Conservation (phyloP, 257 asterid species). For the Nicotiana sylvestris region DNA sequence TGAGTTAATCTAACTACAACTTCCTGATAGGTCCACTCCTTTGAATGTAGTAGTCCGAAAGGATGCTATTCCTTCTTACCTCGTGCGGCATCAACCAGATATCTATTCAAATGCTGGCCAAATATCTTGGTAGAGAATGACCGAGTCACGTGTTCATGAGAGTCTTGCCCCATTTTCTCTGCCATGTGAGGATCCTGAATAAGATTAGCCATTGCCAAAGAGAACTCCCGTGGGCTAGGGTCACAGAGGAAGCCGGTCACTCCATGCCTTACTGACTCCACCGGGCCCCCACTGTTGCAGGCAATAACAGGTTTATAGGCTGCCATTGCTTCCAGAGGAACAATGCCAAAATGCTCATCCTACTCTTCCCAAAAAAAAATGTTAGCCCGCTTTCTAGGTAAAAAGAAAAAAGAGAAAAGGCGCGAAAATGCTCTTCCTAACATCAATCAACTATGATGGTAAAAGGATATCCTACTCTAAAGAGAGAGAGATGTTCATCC, state of each 20-base stretch:
- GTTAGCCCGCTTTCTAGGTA: neutral
- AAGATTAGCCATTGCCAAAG: slow-evolving; percentile 74
- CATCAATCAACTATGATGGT: neutral
- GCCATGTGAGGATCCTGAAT: slow-evolving; percentile 57
- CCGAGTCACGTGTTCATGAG: slow-evolving; percentile 55
- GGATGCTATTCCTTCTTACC: slow-evolving; percentile 41
- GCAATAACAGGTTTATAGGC: slow-evolving; percentile 89
- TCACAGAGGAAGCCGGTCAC: slow-evolving; percentile 82
- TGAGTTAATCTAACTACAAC: neutral
- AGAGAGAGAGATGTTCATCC: too few relatives aligned
- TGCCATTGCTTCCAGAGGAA: slow-evolving; percentile 98
- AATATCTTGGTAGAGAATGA: slow-evolving; percentile 77
- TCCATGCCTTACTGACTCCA: slow-evolving; percentile 68
- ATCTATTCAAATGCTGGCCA: slow-evolving; percentile 62
- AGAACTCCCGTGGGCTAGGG: slow-evolving; percentile 65
- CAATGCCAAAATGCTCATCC: slow-evolving; percentile 98
- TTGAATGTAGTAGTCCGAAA: neutral
- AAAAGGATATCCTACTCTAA: too few relatives aligned
- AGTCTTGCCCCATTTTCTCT: slow-evolving; percentile 65
- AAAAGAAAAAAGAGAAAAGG: neutral
- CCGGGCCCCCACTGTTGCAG: slow-evolving; percentile 94
- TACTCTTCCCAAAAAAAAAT: slow-evolving; percentile 10
- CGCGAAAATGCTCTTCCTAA: neutral
- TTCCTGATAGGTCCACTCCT: neutral
- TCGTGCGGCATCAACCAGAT: slow-evolving; percentile 49